Evolutionary conservation across 2,329 filamentous ascomycete genomes (phyloP), one percentile per base, ranked within the genome.

Genomic region (Elsinoe ampelina): DNA sequence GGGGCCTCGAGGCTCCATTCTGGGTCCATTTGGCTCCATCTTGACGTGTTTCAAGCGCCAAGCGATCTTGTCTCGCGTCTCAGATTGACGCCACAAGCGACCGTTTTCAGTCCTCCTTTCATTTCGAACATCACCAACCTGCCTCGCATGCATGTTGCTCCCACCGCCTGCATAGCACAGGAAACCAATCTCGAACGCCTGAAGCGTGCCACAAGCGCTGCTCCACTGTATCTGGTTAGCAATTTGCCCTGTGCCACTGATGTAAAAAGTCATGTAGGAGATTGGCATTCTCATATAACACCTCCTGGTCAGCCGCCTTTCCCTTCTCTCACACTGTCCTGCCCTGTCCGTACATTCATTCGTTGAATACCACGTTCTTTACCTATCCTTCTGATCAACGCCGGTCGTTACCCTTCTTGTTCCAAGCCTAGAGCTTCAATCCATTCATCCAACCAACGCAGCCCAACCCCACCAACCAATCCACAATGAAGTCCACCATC

Each of bases 401-500:
- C 41, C 41, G 41, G 41, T 45, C 41, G 41, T 45, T 45, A 45
- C 41, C 8, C 26, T 45, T 26, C 41, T 26, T 22, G 19, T 22
- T 10, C 10, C 41, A 45, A 45, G 41, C 41, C 41, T 19, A 45
- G 41, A 45, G 41, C 41, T 45, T 45, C 10, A 17, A 13, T 5
- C 20, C 41, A 15, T 19, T 45, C 19, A 45, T 5, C 20, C n/a
- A 19, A 22, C 26, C 41, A 12, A 15, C 3, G 6, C 41, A 26
- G n/a, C 20, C n/a, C 41, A 45, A 22, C 7, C 26, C 26, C 26
- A 45, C 19, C 41, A 22, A 19, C 19, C 26, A 20, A 45, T 10
- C 41, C 12, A 51, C 35, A 0, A 68, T 66, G 0, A 63, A 69
- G 12, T 59, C 64, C 42, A 58, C 35, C 26, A 56, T 69, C 30